Base-by-base conservation (phyloP, 352 stramenopile genomes). In the Globisporangium echinulatum region DNA sequence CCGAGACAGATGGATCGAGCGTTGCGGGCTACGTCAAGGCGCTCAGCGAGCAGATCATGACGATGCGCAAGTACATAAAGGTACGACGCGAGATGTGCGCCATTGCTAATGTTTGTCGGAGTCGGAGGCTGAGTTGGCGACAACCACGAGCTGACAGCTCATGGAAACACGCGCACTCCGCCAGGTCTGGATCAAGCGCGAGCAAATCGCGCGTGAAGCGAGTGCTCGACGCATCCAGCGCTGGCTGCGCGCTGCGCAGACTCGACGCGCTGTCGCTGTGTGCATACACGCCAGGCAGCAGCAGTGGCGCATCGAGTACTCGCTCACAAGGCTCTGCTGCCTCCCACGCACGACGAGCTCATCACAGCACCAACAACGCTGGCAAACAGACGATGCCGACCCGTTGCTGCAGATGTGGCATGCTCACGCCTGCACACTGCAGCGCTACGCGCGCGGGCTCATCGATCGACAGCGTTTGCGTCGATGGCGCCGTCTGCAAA, bases 11-110 rank as follows among this genome's bases (percentile, higher is more conserved):
- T 25, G 19, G 19, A 25, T 25, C 19, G 33, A 70, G 46, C 15
- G 54, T 75, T 4, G 47, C 19, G 3, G 14, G 39, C 0, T 64
- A 76, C 48, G 37, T 82, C 5, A 62, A 67, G 40, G 37, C 47
- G 17, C 62, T 90, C 2, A 69, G 67, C 5, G 76, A 86, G 4
- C 78, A 90, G 55, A 58, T 88, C 14, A 42, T 54, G 0, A 69
- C 67, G 13, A 83, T 90, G 66, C 76, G 80, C 64, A 88, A 88
- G 57, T 90, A 88, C 63, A 79, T 87, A 58, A 90, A 88, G 43
- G 80, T 85, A 59, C n/a, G 38, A 3, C 19, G 19, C n/a, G 25
- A 9, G 17, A 19, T 39, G 2, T 33, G 39, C 38, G 38, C 11
- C 7, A 36, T 44, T 5, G 25, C 15, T 4, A 2, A 25, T 25